Conservation (phyloP, 768 basidiomycete species). For the Tricholoma bakamatsutake region DNA sequence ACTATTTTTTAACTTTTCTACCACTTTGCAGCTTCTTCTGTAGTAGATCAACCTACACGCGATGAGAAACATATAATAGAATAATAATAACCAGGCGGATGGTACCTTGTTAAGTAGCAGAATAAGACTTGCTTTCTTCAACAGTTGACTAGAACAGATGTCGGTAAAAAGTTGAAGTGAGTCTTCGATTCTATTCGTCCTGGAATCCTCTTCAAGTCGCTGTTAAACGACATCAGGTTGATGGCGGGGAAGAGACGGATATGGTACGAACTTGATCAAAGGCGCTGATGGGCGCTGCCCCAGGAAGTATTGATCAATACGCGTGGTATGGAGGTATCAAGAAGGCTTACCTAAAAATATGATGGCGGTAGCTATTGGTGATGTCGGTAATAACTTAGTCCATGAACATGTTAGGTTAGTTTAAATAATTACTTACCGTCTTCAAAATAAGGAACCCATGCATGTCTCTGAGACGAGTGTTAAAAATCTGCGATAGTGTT, state of each 20-base stretch:
- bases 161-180: constrained; percentile 70
- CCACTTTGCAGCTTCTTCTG: constrained; percentile 64
- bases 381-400: not conserved
- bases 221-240: constrained; percentile 17
- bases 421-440: constrained; percentile 47
- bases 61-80: constrained; percentile 1
- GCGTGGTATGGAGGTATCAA: not conserved
- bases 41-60: constrained; percentile 62
- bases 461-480: constrained; percentile 46
- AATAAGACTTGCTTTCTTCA: constrained; percentile 66
- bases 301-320: not conserved
- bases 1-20: constrained; percentile 73
- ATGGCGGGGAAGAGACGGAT: not conserved
- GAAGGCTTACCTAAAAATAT: constrained; percentile 54
- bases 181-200: constrained; percentile 74
- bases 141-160: constrained; percentile 67
- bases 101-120: constrained; percentile 74
- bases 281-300: constrained; percentile 68
- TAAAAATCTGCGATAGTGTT: not conserved
- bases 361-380: constrained; percentile 64
- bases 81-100: not conserved
- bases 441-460: constrained; percentile 82
- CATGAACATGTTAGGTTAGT: not conserved
- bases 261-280: constrained; percentile 65
- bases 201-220: constrained; percentile 77